Evolutionary conservation across 306 rosid species (phyloP).

Genomic region (Boehmeria nivea): DNA sequence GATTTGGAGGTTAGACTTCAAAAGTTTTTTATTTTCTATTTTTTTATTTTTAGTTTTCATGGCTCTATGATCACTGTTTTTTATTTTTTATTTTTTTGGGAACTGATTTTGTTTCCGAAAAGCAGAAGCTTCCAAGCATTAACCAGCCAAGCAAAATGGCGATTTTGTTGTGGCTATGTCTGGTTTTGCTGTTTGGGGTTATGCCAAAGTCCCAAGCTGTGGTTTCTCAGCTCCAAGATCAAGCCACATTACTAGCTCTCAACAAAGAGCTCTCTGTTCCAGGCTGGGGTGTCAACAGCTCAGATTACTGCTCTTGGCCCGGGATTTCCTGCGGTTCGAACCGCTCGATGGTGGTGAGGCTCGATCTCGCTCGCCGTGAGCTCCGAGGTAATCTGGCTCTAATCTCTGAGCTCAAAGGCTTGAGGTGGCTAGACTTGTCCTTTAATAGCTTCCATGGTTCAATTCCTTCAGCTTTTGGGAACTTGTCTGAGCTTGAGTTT

Average conservation of each 20-base stretch:
- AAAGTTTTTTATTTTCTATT: no score
- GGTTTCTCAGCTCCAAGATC: constrained; percentile 63
- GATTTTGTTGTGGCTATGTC: constrained; percentile 28
- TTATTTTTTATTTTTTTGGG: no score
- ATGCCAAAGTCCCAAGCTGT: constrained; percentile 36
- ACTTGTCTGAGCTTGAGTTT: constrained; percentile 71
- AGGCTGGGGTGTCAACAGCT: constrained; percentile 67
- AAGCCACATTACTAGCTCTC: constrained; percentile 51
- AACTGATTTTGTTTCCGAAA: constrained; percentile 21
- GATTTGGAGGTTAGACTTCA: no score
- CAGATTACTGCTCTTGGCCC: constrained; percentile 78
- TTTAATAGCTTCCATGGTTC: constrained; percentile 65
- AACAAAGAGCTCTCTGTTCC: constrained; percentile 73
- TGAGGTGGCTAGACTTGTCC: constrained; percentile 87
- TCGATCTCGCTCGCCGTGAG: constrained; percentile 66
- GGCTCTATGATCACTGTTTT: constrained; percentile 16
- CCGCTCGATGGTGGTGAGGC: constrained; percentile 61
- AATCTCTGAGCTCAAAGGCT: constrained; percentile 73
- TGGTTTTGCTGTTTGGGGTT: constrained; percentile 53
- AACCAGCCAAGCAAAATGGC: constrained; percentile 34
- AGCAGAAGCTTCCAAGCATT: constrained; percentile 13
- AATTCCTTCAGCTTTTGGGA: constrained; percentile 65
- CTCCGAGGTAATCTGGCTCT: constrained; percentile 80
- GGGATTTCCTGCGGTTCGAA: constrained; percentile 63
- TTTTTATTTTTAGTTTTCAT: no score